A percentile compares a stretch with the other conserved stretches of the same genome.
phyloP scores from a whole-genome alignment of 108 stramenopile species.

The Nitzschia sp. region DNA sequence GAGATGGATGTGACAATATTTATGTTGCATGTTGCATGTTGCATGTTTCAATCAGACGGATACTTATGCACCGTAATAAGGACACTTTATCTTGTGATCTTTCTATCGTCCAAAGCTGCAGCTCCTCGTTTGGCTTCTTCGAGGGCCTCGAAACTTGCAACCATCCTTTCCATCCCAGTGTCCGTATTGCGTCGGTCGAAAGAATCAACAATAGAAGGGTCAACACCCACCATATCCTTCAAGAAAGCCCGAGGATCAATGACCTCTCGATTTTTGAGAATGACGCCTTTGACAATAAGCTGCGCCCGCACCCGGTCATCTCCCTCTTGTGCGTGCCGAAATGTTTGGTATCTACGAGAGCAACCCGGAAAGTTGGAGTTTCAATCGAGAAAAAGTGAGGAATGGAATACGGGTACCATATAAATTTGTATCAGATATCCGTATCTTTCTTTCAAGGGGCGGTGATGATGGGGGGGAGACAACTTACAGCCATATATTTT shows the following conservation, averaged over 20 bases:
- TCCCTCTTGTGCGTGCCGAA: slow-evolving; percentile 10
- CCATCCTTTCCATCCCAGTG: slow-evolving; percentile 1
- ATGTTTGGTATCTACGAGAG: background rate
- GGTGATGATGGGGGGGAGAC: too few species aligned
- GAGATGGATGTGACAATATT: too few species aligned
- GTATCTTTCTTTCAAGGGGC: too few species aligned
- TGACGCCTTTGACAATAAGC: slow-evolving; percentile 12
- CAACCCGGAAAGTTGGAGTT: too few species aligned
- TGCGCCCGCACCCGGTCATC: slow-evolving; percentile 28
- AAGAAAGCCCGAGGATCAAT: slow-evolving; percentile 23
- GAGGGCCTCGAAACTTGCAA: background rate
- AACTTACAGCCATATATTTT: slow-evolving; percentile 56
- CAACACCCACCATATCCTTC: slow-evolving; percentile 1
- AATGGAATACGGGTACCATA: background rate
- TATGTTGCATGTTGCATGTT: too few species aligned
- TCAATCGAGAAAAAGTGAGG: background rate
- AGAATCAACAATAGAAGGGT: background rate
- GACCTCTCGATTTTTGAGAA: slow-evolving; percentile 1
- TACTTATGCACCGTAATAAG: too few species aligned
- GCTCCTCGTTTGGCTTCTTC: background rate
- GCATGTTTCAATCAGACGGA: too few species aligned
- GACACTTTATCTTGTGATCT: too few species aligned
- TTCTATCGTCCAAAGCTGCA: background rate
- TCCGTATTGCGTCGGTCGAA: background rate
- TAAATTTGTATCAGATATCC: background rate